Evolutionary conservation across 2,329 filamentous ascomycete species (phyloP).

Genomic region (Talaromyces sp.): DNA sequence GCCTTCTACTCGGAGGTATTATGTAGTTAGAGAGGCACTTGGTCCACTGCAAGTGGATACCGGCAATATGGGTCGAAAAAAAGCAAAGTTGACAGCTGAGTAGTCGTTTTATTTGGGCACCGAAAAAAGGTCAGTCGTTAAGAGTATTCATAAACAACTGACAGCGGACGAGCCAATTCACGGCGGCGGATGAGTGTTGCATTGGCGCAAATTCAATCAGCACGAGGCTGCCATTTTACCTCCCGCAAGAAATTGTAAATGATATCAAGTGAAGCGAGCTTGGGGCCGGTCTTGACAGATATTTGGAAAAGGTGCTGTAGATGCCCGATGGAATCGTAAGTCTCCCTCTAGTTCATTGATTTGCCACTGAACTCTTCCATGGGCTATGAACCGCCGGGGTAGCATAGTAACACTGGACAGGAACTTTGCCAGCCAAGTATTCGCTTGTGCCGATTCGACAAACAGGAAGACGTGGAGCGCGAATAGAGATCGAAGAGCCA

Average conservation of each 20-base stretch:
- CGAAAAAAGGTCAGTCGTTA: background rate
- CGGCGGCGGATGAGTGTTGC: background rate
- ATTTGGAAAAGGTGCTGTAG: background rate
- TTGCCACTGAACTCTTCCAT: background rate
- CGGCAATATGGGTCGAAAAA: background rate
- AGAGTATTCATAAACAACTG: background rate
- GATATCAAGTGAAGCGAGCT: background rate
- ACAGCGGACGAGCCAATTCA: background rate
- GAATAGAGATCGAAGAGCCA: background rate
- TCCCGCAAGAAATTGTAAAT: background rate
- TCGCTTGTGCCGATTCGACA: background rate
- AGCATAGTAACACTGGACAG: background rate
- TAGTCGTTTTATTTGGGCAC: background rate
- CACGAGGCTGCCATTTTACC: background rate
- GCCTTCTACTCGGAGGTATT: background rate
- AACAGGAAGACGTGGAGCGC: background rate
- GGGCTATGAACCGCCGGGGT: background rate
- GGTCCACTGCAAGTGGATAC: background rate
- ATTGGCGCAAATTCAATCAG: background rate
- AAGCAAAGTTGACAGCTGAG: background rate
- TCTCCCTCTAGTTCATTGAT: background rate
- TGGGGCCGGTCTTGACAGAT: background rate
- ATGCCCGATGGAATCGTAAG: background rate
- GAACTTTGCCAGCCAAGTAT: background rate
- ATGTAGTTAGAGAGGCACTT: background rate